These are phyloP conservation scores for Tolypocladium cylindrosporum DNA, from an alignment of 2,329 filamentous ascomycete species.

Conservation along the genomic window DNA sequence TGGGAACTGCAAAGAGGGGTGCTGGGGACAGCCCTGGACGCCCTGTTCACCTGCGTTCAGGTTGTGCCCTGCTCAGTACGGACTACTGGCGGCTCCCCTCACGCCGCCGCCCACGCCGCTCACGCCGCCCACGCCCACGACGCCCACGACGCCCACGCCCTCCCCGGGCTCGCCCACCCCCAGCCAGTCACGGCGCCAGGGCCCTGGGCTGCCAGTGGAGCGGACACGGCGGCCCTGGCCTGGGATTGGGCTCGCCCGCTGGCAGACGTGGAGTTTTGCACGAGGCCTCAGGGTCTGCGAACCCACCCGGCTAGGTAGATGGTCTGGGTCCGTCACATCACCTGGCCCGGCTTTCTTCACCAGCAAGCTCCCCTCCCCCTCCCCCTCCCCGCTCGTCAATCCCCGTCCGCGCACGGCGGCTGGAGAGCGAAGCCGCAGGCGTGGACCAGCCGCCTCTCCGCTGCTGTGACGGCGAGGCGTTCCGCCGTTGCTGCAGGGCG, in stretches of 20 bases:
- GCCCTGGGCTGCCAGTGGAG: background rate
- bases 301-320: background rate
- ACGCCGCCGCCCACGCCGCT: background rate
- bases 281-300: background rate
- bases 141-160: background rate
- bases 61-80: background rate
- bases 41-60: background rate
- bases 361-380: background rate
- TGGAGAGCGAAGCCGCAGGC: background rate
- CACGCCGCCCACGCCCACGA: background rate
- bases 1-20: slow-evolving; percentile 22
- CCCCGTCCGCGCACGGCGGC: background rate
- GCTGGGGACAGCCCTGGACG: background rate
- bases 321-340: background rate
- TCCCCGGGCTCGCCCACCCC: background rate
- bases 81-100: slow-evolving; percentile 2
- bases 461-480: background rate
- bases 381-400: background rate
- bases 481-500: background rate
- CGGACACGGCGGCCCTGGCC: background rate
- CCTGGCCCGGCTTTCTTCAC: background rate
- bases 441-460: background rate
- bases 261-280: background rate
- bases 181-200: background rate
- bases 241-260: background rate